Base-by-base conservation (phyloP, 805 yeast species). In the Brettanomyces sp. region DNA sequence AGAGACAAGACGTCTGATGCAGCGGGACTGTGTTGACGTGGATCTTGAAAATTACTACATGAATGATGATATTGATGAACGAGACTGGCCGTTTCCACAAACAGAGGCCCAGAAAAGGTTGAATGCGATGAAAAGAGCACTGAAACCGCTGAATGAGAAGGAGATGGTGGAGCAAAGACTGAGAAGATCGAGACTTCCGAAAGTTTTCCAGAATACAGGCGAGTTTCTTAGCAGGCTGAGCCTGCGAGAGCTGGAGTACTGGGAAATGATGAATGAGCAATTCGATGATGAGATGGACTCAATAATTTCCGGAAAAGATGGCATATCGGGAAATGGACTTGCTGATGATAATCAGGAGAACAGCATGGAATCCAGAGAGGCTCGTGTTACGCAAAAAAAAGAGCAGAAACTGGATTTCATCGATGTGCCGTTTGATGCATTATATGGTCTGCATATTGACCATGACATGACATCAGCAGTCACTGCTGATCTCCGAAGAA, bases 241-340 rank as follows among this genome's bases (percentile, higher is more conserved):
- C 18, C 28, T 54, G 11, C 59, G 61, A 43, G 67, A 64, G 44
- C 38, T 64, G 13, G 67, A 62, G 28, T 51, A 51, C 42, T 60
- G 65, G 62, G 62, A 57, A 43, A 44, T 55, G 25, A 51, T 63
- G 58, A 61, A 59, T 44, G 64, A 59, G 35, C 65, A 63, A 43
- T 63, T 56, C 44, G 64, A 64, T 18, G 47, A 49, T 24, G 65
- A 57, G 34, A 52, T 64, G 53, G 52, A 50, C 12, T 18, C 35
- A 28, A 7, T 28, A 3, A 9, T 28, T 28, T 9, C 33, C 12
- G 30, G 39, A 8, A 32, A 12, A 36, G 46, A 3, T 41, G 48
- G 33, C 49, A 51, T 36, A 25, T 35, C 30, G 54, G 39, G 24
- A 13, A 18, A 28, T 8, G 41, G 23, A 8, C 8, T 18, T 23